Evolutionary conservation across 2,329 filamentous ascomycete genomes (phyloP).

Genomic region (Triangularia verruculosa): DNA sequence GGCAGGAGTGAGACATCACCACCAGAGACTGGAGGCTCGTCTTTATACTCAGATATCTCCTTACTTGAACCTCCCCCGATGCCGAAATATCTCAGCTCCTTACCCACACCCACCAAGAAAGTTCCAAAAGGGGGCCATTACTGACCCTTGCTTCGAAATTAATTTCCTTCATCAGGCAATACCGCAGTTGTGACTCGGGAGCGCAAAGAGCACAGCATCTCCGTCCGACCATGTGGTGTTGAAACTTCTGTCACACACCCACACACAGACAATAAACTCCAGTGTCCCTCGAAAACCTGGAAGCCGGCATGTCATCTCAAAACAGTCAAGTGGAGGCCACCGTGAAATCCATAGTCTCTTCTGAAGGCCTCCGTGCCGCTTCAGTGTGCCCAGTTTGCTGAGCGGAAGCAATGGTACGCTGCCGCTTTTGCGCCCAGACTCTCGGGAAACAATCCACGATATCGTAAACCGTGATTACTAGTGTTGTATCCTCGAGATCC

Average conservation of each 20-base stretch:
- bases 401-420: not conserved
- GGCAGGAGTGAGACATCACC: not conserved
- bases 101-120: not conserved
- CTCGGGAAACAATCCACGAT: not conserved
- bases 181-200: not conserved
- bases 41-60: not conserved
- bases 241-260: not conserved
- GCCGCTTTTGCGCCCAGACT: not conserved
- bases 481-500: not conserved
- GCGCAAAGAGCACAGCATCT: not conserved
- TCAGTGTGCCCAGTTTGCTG: not conserved
- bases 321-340: slow-evolving; percentile 8
- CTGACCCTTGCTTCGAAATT: not conserved
- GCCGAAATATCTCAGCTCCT: too few species aligned
- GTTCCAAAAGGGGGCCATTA: not conserved
- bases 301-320: not conserved
- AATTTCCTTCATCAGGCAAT: not conserved
- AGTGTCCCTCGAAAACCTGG: not conserved
- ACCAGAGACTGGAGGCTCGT: not conserved
- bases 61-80: not conserved
- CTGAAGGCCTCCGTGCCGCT: not conserved
- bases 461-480: not conserved
- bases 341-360: not conserved
- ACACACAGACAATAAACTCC: not conserved
- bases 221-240: not conserved